Conservation (phyloP, 441 rosid species). For the Aleurites moluccanus region DNA sequence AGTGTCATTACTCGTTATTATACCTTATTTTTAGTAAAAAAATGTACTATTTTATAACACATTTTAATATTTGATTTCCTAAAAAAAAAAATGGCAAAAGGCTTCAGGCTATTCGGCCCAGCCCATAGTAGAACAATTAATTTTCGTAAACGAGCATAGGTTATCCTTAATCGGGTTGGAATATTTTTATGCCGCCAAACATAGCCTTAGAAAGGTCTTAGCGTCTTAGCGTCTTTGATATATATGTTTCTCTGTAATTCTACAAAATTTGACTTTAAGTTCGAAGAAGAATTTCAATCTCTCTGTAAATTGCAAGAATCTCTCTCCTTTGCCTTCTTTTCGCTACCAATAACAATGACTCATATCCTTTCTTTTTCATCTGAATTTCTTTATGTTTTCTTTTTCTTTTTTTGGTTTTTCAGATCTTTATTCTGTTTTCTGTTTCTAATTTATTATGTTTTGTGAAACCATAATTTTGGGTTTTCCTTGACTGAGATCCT, state of each 20-base stretch:
- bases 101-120: too few relatives aligned
- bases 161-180: background rate
- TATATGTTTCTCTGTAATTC: background rate
- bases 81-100: too few relatives aligned
- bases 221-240: background rate
- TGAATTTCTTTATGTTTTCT: background rate
- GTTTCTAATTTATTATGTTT: background rate
- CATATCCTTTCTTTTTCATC: constrained; percentile 37
- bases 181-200: background rate
- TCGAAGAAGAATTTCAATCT: background rate
- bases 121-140: too few relatives aligned
- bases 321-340: background rate
- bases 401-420: background rate
- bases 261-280: constrained; percentile 3
- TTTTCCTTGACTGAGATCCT: constrained; percentile 36
- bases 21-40: too few relatives aligned
- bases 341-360: constrained; percentile 33
- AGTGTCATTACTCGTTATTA: too few relatives aligned
- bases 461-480: background rate
- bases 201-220: background rate
- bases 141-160: background rate
- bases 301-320: background rate
- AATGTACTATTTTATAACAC: too few relatives aligned
- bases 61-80: too few relatives aligned
- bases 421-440: constrained; percentile 2